These are phyloP conservation scores for Colletotrichum neosansevieriae DNA, from an alignment of 2,329 filamentous ascomycete species.

Conservation along the genomic window DNA sequence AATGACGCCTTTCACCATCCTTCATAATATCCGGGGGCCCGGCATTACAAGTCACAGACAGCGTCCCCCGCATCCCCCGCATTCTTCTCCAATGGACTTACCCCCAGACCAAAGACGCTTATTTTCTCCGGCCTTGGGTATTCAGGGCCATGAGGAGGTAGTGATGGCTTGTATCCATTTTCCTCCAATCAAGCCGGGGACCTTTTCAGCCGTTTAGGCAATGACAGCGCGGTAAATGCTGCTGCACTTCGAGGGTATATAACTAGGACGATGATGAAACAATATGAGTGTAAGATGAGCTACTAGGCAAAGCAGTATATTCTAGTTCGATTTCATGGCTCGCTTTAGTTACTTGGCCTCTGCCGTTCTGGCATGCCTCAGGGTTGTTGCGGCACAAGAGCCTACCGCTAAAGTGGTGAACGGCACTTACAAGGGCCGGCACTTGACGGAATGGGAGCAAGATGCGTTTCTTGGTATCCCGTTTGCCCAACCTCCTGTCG, in stretches of 20 bases:
- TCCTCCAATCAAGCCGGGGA: slow-evolving; percentile 33
- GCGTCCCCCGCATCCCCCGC: slow-evolving; percentile 26
- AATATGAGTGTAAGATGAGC: background rate
- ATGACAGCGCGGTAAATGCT: background rate
- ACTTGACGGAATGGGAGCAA: slow-evolving; percentile 52
- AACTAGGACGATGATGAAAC: background rate
- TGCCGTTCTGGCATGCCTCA: slow-evolving; percentile 27
- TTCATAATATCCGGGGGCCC: slow-evolving; percentile 3
- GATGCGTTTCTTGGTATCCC: slow-evolving; percentile 54
- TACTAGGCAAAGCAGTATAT: background rate
- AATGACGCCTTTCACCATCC: background rate
- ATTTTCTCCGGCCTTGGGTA: slow-evolving; percentile 14
- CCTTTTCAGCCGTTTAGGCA: background rate
- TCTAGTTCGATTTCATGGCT: slow-evolving; percentile 8
- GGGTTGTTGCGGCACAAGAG: slow-evolving; percentile 14
- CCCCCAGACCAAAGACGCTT: slow-evolving; percentile 8
- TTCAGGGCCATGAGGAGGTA: slow-evolving; percentile 22
- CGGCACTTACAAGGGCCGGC: slow-evolving; percentile 50
- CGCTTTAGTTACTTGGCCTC: slow-evolving; percentile 13
- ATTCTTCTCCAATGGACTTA: slow-evolving; percentile 38
- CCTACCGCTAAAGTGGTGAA: slow-evolving; percentile 45
- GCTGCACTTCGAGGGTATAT: slow-evolving; percentile 27
- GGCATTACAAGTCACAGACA: slow-evolving; percentile 21
- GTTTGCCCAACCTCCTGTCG: slow-evolving; percentile 52
- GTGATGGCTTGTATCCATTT: slow-evolving; percentile 23